Evolutionary conservation across 2,329 filamentous ascomycete genomes (phyloP), one percentile per base, ranked within the genome.

Genomic region (Hypomyces rosellus): DNA sequence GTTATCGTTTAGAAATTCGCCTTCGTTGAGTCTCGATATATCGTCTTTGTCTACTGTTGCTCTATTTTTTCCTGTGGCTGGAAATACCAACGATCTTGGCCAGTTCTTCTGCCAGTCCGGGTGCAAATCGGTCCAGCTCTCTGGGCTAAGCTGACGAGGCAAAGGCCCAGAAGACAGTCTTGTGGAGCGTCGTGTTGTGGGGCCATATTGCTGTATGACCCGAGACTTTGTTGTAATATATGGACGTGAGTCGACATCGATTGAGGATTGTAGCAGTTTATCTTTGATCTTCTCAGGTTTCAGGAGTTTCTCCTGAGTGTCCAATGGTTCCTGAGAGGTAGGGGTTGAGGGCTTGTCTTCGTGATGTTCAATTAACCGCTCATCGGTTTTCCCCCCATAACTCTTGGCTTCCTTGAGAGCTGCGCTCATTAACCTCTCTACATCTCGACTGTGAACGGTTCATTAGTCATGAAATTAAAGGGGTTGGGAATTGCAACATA

Each of bases 1-100:
- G 61, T 89, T 96, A 70, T 99, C 93, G 63, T 99, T 99, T 40
- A 99, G 70, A 52, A 87, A 95, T 58, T 96, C 81, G 12, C 84
- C 88, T 55, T 95, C 88, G 53, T 95, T 85, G 3, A 99, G 77
- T 39, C 89, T 78, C 16, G 76, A 70, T 34, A 97, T 82, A 61
- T 93, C 89, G n/a, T 78, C 73, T 54, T 78, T 82, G 50, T 88
- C 80, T 1, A 93, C 81, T 1, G 77, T 81, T 1, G 84, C 81
- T 54, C 82, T 77, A 45, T 80, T 78, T 48, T 76, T 79, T 3
- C 81, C 81, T 22, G 68, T 71, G 5, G 69, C 59, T 3, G 82
- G 83, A 62, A 81, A 89, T 2, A 82, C 71, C 1, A 91, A 71
- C 2, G 85, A 77, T 45, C 72, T 73, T 14, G 74, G 69, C 81